Conservation (phyloP, 257 asterid genomes). For the Eucommia ulmoides region DNA sequence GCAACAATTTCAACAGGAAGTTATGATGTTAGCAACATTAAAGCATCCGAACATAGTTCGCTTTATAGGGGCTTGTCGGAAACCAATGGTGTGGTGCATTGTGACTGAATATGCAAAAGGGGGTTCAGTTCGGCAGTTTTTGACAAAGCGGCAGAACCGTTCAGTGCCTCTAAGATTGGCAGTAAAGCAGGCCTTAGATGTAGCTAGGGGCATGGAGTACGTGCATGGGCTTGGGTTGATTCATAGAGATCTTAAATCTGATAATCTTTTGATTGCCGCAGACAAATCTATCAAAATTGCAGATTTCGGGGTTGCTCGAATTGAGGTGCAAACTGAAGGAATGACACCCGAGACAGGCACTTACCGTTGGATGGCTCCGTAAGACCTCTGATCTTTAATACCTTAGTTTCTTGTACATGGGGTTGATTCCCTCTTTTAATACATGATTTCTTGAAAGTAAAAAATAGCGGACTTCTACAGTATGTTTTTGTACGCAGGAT, state of each 20-base stretch:
- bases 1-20: slow-evolving; percentile 97
- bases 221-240: slow-evolving; percentile 84
- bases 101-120: slow-evolving; percentile 98
- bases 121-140: slow-evolving; percentile 87
- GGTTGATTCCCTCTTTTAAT: too few relatives aligned
- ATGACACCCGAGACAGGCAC: slow-evolving; percentile 99
- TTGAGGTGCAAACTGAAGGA: slow-evolving; percentile 96
- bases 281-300: slow-evolving; percentile 94
- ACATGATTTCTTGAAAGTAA: too few relatives aligned
- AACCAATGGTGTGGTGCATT: slow-evolving; percentile 98
- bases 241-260: slow-evolving; percentile 92
- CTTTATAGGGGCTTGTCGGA: slow-evolving; percentile 87
- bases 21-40: slow-evolving; percentile 86
- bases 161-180: slow-evolving; percentile 90
- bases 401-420: too few relatives aligned
- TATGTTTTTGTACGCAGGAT: too few relatives aligned
- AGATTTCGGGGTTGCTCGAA: slow-evolving; percentile 96
- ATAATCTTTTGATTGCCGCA: slow-evolving; percentile 82
- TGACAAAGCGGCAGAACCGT: slow-evolving; percentile 72
- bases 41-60: slow-evolving; percentile 95
- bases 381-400: too few relatives aligned
- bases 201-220: slow-evolving; percentile 95
- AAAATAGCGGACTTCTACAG: too few relatives aligned
- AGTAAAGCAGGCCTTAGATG: slow-evolving; percentile 97
- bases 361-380: slow-evolving; percentile 99